phyloP scores from a whole-genome alignment of 345 rosid species.

The Aegle marmelos region DNA sequence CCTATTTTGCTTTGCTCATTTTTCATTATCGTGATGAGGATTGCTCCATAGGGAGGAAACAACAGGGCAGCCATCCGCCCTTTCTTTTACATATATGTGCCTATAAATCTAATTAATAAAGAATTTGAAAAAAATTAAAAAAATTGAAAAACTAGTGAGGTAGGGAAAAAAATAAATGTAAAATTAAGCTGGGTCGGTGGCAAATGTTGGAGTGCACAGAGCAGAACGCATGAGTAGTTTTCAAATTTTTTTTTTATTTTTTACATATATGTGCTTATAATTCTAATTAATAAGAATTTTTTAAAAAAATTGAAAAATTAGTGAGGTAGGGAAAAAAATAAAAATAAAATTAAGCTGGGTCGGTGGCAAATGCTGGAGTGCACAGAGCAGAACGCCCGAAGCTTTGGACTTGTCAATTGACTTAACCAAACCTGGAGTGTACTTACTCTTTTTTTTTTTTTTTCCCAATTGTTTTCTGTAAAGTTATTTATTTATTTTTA shows the following conservation, averaged over 20 bases:
- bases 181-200: neutral
- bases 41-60: too few species aligned
- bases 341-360: neutral
- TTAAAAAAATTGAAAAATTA: neutral
- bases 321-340: neutral
- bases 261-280: too few species aligned
- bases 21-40: neutral
- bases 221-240: too few species aligned
- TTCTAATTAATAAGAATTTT: too few species aligned
- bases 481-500: too few species aligned
- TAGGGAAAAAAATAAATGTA: neutral
- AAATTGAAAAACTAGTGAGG: neutral
- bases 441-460: neutral
- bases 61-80: too few species aligned
- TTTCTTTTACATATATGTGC: too few species aligned
- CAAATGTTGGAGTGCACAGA: neutral
- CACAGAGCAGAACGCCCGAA: neutral
- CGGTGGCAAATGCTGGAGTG: conserved; percentile 2
- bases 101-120: too few species aligned
- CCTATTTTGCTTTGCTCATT: neutral
- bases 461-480: neutral
- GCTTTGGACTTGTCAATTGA: neutral
- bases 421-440: neutral
- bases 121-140: too few species aligned
- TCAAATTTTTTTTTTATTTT: too few species aligned